Evolutionary conservation across 176 grass and related monocot genomes (phyloP).

Genomic region (Cenchrus purpureus): DNA sequence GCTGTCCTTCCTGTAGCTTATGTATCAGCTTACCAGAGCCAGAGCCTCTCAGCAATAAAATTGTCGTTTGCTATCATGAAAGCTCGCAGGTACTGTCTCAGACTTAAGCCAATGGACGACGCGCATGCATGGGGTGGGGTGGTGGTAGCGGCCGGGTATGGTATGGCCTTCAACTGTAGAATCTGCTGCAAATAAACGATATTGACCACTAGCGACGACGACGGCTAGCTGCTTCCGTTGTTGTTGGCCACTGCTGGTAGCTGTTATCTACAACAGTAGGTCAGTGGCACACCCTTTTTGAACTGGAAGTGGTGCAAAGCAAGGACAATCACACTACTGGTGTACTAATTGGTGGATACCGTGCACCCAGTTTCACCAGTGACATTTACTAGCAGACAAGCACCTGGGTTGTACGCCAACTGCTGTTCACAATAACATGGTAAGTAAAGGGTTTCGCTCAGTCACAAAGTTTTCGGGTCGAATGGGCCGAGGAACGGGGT

Average conservation of each 20-base stretch:
- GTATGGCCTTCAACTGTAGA: conserved; percentile 20
- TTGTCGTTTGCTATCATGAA: conserved; percentile 23
- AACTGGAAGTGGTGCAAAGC: background rate
- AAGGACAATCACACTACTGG: background rate
- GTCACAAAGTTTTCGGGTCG: too few relatives aligned
- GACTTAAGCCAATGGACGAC: background rate
- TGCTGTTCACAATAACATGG: background rate
- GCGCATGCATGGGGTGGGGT: background rate
- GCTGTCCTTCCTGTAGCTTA: conserved; percentile 47
- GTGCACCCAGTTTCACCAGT: conserved; percentile 7
- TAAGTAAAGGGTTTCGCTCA: background rate
- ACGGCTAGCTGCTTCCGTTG: background rate
- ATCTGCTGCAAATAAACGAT: conserved; percentile 29
- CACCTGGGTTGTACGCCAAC: conserved; percentile 10
- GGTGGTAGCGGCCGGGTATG: too few relatives aligned
- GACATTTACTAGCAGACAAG: conserved; percentile 41
- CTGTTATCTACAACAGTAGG: background rate
- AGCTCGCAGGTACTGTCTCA: background rate
- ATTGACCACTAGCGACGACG: conserved; percentile 35
- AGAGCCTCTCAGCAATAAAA: background rate
- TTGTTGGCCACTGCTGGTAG: background rate
- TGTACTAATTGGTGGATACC: background rate
- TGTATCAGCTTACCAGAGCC: conserved; percentile 24
- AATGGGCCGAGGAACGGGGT: too few relatives aligned
- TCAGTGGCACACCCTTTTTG: background rate